Conservation (phyloP, 177 flowering plant species). For the Vitis hybrid region DNA sequence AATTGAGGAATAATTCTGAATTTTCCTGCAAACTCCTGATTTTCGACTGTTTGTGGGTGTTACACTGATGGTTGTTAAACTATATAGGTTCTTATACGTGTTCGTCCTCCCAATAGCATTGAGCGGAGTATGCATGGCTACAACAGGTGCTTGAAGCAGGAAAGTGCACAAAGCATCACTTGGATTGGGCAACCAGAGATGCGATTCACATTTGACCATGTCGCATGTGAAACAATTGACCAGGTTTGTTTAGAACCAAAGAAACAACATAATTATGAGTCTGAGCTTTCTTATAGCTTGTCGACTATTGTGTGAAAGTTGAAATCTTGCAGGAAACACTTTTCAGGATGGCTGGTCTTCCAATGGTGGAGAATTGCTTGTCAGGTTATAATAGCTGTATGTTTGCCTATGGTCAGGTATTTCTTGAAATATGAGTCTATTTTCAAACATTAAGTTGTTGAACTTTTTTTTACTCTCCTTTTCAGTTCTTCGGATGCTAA, state of each 20-base stretch:
- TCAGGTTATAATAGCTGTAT: constrained; percentile 98
- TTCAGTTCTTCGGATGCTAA: too few species aligned
- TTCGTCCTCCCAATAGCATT: constrained; percentile 84
- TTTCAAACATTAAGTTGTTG: background rate
- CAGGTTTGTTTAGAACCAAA: constrained; percentile 54
- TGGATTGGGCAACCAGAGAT: constrained; percentile 96
- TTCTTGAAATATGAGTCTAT: background rate
- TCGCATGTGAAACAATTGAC: constrained; percentile 90
- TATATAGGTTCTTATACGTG: constrained; percentile 81
- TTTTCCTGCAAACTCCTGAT: background rate
- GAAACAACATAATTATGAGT: background rate
- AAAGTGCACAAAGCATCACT: constrained; percentile 77
- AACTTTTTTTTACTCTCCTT: background rate
- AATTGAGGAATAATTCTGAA: background rate
- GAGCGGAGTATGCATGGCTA: constrained; percentile 73
- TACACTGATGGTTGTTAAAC: constrained; percentile 2
- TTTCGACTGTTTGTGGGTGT: constrained; percentile 2
- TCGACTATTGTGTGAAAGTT: constrained; percentile 5
- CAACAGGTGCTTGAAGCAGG: constrained; percentile 91
- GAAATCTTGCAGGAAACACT: constrained; percentile 74
- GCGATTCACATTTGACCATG: constrained; percentile 93
- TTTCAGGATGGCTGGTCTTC: constrained; percentile 86
- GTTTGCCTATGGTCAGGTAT: constrained; percentile 99
- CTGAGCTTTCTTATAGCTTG: background rate
- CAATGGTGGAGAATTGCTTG: constrained; percentile 98